Base-by-base conservation (phyloP, 2,329 filamentous ascomycete species). In the Endoconidiophora laricicola region DNA sequence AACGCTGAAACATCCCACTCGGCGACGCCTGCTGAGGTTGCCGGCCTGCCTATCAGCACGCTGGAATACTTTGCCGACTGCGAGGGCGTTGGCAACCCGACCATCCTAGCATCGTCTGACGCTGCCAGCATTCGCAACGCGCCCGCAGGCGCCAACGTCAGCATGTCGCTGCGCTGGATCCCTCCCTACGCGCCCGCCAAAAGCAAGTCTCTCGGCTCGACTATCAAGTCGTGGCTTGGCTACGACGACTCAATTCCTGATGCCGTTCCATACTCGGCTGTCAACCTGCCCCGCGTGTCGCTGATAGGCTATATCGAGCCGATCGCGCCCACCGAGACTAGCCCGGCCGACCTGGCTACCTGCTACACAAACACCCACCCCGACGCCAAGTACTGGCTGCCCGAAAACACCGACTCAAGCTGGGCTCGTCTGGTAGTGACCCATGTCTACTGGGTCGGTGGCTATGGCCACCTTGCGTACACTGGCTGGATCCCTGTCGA, bases 11-110 rank as follows among this genome's bases (percentile, higher is more conserved):
- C 16, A 18, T 20, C 16, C 16, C 6, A 6, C 22, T 29, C 3
- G 6, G 26, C 14, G 52, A 71, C 74, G 0, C 83, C 83, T 1
- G 57, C 65, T 2, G 74, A 73, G 10, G 70, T 95, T 5, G 79
- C 68, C 9, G 84, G 86, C 55, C 70, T 81, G 41, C 86, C 91
- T 4, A 79, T 94, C 56, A 84, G 81, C 12, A 66, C 95, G 56
- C 83, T 87, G 67, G 90, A 96, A 61, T 98, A 98, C 69, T 79
- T 91, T 54, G 84, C 85, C 54, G 86, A 94, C 67, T 96, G 90
- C 67, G 83, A 90, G 61, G 66, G 68, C 40, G 63, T 69, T 10
- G 88, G 86, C 24, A 84, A 94, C 66, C 91, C 91, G 0, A 94
- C 87, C 1, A 76, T 96, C 51, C 78, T 98, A 6, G 87, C 85